Conservation (phyloP, 2,329 filamentous ascomycete genomes). For the Byssothecium circinans region DNA sequence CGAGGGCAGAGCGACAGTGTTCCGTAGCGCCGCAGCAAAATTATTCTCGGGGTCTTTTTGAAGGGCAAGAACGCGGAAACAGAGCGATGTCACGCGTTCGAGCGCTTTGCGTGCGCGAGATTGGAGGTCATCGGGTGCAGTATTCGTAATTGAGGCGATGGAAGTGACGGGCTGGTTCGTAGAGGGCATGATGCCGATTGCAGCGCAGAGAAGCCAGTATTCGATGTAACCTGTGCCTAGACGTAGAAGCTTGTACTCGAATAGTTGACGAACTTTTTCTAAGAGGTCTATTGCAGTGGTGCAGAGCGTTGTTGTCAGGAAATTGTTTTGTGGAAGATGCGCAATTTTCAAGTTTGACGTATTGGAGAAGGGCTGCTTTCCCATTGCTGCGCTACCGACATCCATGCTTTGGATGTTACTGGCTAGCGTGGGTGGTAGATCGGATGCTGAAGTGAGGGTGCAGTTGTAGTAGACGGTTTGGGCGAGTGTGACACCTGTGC, state of each 20-base stretch:
- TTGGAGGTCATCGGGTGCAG: conserved; percentile 16
- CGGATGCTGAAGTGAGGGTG: conserved; percentile 7
- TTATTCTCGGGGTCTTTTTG: conserved; percentile 30
- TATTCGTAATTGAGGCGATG: conserved; percentile 19
- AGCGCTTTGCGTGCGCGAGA: conserved; percentile 29
- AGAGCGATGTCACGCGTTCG: conserved; percentile 28
- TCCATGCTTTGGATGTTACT: conserved; percentile 6
- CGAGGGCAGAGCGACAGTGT: conserved; percentile 15
- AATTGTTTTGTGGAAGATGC: conserved; percentile 25
- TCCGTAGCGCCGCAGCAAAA: conserved; percentile 24
- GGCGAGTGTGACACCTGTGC: conserved; percentile 29
- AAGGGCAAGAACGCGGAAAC: conserved; percentile 33
- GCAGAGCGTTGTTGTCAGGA: conserved; percentile 29
- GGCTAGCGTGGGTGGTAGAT: conserved; percentile 1
- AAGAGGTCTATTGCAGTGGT: conserved; percentile 32
- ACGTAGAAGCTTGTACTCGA: conserved; percentile 39
- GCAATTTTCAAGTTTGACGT: conserved; percentile 18
- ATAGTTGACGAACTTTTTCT: conserved; percentile 30
- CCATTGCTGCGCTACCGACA: conserved; percentile 7
- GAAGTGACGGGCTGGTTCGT: conserved; percentile 19
- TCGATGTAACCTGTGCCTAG: conserved; percentile 42
- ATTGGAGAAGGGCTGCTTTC: conserved; percentile 6
- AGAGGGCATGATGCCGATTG: conserved; percentile 32
- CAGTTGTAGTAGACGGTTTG: conserved; percentile 33
- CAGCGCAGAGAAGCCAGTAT: conserved; percentile 37